Base-by-base conservation (phyloP, 495 filamentous ascomycete species). In the Thermothielavioides terrestris region DNA sequence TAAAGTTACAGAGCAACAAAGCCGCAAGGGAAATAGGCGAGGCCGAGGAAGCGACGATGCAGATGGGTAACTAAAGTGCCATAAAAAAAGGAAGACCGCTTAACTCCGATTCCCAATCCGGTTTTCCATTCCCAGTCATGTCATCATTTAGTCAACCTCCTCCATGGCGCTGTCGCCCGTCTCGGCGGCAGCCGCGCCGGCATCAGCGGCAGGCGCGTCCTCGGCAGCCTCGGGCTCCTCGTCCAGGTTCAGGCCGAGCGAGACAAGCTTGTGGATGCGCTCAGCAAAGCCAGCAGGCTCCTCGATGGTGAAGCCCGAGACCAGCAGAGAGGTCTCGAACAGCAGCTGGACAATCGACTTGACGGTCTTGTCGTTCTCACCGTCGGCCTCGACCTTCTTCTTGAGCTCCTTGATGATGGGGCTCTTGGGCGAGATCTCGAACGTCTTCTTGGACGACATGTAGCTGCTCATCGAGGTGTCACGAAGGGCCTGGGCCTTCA, bases 401-500 rank as follows among this genome's bases (percentile, higher is more conserved):
- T 89, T 89, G 61, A 98, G 85, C 80, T 95, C 92, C 81, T 94
- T 85, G 82, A 98, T 84, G 77, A 98, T 98, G 54, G 89, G 64
- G 54, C 88, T 94, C 80, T 90, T 89, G 70, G 92, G 92, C n/a
- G 91, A 95, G 73, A 98, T 96, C 78, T 98, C 92, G 58, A 98
- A 97, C 46, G 94, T 98, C 86, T 98, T 98, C 89, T 98, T 98
- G 64, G 91, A 96, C 51, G 88, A 90, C 92, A 98, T 98, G 85
- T 98, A 98, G 53, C 88, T 94, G 75, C 78, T 84, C 92, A 98
- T 98, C 58, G 89, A 95, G 65, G 92, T 97, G 76, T 98, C 92
- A 77, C 92, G 94, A 60, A 98, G 88, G 69, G 92, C 92, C 79
- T 98, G 92, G 27, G 92, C 94, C 84, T 98, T 98, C 92, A 98